These are phyloP conservation scores for Cyberlindnera subsufficiens DNA, from an alignment of 805 yeast species.

Conservation along the genomic window DNA sequence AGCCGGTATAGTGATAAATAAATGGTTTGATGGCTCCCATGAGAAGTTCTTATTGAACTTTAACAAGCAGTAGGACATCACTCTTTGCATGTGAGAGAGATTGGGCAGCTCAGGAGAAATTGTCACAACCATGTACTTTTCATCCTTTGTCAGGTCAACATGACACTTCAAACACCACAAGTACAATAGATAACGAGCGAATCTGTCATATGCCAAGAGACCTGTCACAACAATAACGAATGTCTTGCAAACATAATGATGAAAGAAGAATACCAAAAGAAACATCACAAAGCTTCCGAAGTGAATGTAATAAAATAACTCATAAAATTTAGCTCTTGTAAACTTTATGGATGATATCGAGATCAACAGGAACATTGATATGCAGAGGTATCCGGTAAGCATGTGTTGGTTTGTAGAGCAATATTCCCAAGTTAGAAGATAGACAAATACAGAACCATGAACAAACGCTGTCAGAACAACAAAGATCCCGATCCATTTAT, in stretches of 20 bases:
- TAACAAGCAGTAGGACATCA: conserved; percentile 3
- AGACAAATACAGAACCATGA: conserved; percentile 15
- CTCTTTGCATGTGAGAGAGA: not conserved
- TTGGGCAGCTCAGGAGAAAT: conserved; percentile 7
- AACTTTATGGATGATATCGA: conserved; percentile 11
- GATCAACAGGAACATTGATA: conserved; percentile 3
- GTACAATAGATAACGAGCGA: conserved; percentile 10
- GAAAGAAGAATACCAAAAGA: conserved; percentile 22
- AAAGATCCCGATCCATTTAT: conserved; percentile 19
- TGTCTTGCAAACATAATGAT: conserved; percentile 21
- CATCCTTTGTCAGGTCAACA: conserved; percentile 2
- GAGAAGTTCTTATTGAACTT: conserved; percentile 10
- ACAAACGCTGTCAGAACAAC: conserved; percentile 14
- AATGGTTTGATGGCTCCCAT: conserved; percentile 20
- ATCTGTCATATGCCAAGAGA: conserved; percentile 16
- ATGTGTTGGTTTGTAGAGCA: conserved; percentile 4
- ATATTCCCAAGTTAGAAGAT: conserved; percentile 18
- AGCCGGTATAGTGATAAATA: conserved; percentile 20
- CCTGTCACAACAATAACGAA: conserved; percentile 14
- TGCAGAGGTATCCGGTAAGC: conserved; percentile 13
- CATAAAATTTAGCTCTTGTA: conserved; percentile 16
- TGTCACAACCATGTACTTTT: conserved; percentile 8
- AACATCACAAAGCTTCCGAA: conserved; percentile 12
- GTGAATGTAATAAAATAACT: conserved; percentile 19
- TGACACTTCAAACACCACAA: conserved; percentile 14